These are phyloP conservation scores for Drechslera avenae DNA, from an alignment of 2,329 filamentous ascomycete genomes.

Conservation along the genomic window DNA sequence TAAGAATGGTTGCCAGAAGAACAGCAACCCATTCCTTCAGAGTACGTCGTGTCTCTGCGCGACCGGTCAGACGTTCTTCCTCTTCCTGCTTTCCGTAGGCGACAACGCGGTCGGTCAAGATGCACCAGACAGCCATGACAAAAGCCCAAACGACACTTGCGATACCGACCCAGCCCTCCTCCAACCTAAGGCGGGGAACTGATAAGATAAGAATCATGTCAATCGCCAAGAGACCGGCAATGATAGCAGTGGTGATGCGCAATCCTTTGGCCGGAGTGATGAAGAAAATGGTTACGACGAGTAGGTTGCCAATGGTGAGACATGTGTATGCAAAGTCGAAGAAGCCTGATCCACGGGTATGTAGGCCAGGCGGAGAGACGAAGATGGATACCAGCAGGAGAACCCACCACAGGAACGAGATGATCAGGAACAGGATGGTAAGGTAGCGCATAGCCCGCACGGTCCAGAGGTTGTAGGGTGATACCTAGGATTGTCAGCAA, in stretches of 20 bases:
- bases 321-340: slow-evolving; percentile 84
- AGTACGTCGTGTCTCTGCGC: slow-evolving; percentile 81
- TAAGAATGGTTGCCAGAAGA: slow-evolving; percentile 71
- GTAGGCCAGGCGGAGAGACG: slow-evolving; percentile 84
- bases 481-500: slow-evolving; percentile 57
- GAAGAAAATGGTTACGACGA: slow-evolving; percentile 85
- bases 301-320: slow-evolving; percentile 74
- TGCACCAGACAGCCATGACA: slow-evolving; percentile 77
- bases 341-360: slow-evolving; percentile 89
- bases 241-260: slow-evolving; percentile 71
- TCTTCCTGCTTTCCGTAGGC: slow-evolving; percentile 92
- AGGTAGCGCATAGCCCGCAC: slow-evolving; percentile 80
- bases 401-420: slow-evolving; percentile 92
- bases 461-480: slow-evolving; percentile 93
- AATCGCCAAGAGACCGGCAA: slow-evolving; percentile 70
- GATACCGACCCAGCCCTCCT: slow-evolving; percentile 93
- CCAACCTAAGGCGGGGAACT: slow-evolving; percentile 73
- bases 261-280: slow-evolving; percentile 79
- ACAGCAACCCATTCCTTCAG: slow-evolving; percentile 85
- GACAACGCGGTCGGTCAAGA: slow-evolving; percentile 80
- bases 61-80: slow-evolving; percentile 88
- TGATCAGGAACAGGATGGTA: slow-evolving; percentile 73
- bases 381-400: slow-evolving; percentile 88
- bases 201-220: slow-evolving; percentile 80
- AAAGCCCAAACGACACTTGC: slow-evolving; percentile 83